Conservation (phyloP, 805 yeast species). For the Sugiyamaella lignohabitans region DNA sequence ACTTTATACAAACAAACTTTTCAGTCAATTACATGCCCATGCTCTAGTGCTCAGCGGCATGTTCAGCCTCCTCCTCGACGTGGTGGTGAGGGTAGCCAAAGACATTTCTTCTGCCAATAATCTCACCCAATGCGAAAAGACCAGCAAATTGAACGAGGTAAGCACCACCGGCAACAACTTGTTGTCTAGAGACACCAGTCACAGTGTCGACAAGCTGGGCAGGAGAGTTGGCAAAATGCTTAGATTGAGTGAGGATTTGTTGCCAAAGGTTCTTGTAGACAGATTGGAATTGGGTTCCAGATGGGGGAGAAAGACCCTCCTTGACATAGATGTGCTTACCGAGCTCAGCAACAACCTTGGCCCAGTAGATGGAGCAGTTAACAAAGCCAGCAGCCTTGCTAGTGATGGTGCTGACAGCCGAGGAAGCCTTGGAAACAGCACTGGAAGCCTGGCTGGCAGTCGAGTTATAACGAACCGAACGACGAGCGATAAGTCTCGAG, state of each 20-base stretch:
- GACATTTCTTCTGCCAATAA: conserved; percentile 89
- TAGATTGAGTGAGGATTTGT: conserved; percentile 31
- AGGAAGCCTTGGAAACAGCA: conserved; percentile 36
- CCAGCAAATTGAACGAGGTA: conserved; percentile 82
- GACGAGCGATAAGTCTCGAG: conserved; percentile 6
- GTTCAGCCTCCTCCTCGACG: background rate
- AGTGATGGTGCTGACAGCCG: conserved; percentile 23
- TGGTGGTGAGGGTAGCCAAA: conserved; percentile 65
- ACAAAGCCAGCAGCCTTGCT: conserved; percentile 37
- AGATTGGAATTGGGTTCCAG: conserved; percentile 64
- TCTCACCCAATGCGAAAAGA: conserved; percentile 89
- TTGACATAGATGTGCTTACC: conserved; percentile 77
- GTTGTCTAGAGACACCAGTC: conserved; percentile 47
- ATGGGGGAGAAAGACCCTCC: conserved; percentile 92
- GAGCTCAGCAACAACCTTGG: conserved; percentile 56
- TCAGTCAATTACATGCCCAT: background rate
- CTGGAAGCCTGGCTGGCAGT: conserved; percentile 6
- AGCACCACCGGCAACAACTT: conserved; percentile 60
- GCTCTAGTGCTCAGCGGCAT: background rate
- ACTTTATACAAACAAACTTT: background rate
- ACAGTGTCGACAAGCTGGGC: conserved; percentile 41
- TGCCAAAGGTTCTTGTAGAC: conserved; percentile 56
- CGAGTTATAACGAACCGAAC: conserved; percentile 9
- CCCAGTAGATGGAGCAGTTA: conserved; percentile 70
- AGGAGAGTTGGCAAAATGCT: conserved; percentile 49